Conservation (phyloP, 495 filamentous ascomycete species). For the Tuber indicum region DNA sequence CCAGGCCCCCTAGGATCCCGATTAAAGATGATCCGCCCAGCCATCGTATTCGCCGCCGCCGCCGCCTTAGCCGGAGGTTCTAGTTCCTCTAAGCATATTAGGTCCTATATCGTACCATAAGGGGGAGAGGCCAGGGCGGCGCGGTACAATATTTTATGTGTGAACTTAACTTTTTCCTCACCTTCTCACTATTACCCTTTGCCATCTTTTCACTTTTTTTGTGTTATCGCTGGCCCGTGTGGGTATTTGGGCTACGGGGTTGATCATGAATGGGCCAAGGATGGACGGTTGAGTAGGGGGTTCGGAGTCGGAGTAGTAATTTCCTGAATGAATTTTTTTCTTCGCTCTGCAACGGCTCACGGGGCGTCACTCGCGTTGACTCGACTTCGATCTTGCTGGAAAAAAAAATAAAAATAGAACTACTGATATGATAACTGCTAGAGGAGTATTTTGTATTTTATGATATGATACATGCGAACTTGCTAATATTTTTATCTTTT, state of each 20-base stretch:
- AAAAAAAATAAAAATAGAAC: background rate
- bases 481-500: background rate
- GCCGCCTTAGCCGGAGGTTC: background rate
- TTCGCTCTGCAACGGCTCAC: background rate
- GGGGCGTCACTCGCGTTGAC: background rate
- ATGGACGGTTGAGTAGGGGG: background rate
- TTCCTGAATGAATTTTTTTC: slow-evolving; percentile 1
- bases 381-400: background rate
- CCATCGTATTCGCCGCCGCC: background rate
- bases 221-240: background rate
- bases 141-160: background rate
- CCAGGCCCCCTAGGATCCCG: slow-evolving; percentile 30
- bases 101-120: background rate
- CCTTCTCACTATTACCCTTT: background rate
- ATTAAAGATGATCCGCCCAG: slow-evolving; percentile 26
- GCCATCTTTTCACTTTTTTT: background rate
- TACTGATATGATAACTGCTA: background rate
- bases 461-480: background rate
- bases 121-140: background rate
- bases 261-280: background rate
- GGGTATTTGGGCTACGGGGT: background rate
- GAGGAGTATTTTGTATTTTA: background rate
- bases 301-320: background rate
- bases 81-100: background rate
- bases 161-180: background rate